Evolutionary conservation across 306 rosid species (phyloP).

Genomic region (Datisca glomerata): DNA sequence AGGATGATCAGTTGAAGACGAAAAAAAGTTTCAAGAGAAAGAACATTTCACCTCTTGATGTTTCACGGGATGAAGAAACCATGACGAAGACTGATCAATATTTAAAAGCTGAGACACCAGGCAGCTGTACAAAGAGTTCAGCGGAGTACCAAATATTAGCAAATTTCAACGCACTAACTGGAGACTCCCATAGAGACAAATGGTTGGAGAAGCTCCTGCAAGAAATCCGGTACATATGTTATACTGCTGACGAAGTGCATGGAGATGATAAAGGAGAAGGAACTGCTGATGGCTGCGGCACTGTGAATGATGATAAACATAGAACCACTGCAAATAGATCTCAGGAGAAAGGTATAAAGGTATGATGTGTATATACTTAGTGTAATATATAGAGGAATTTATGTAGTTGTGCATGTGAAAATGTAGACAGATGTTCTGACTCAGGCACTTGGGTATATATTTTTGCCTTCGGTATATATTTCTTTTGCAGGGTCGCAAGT

Average conservation of each 20-base stretch:
- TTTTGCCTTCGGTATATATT: no score
- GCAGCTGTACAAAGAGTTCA: constrained; percentile 29
- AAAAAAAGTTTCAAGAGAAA: constrained; percentile 51
- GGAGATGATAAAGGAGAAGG: constrained; percentile 35
- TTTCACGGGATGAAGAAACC: constrained; percentile 56
- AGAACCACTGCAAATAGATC: constrained; percentile 21
- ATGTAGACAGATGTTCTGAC: constrained; percentile 3
- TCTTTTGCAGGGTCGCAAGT: constrained; percentile 35
- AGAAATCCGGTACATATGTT: constrained; percentile 44
- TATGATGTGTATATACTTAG: no score
- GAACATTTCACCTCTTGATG: constrained; percentile 57
- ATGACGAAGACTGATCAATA: constrained; percentile 34
- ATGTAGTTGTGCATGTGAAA: neutral
- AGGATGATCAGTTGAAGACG: constrained; percentile 48
- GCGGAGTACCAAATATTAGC: constrained; percentile 55
- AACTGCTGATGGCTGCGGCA: constrained; percentile 25
- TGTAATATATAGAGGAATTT: no score
- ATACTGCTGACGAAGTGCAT: constrained; percentile 21
- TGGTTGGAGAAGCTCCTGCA: constrained; percentile 81
- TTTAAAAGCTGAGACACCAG: constrained; percentile 66
- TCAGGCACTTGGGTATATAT: no score
- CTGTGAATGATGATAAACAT: constrained; percentile 22
- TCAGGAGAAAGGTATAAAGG: constrained; percentile 45
- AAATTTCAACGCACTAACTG: constrained; percentile 43
- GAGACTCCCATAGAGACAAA: constrained; percentile 71